Evolutionary conservation across 176 grass and related monocot genomes (phyloP), one percentile per base, ranked within the genome.

Genomic region (Carex kokanica): DNA sequence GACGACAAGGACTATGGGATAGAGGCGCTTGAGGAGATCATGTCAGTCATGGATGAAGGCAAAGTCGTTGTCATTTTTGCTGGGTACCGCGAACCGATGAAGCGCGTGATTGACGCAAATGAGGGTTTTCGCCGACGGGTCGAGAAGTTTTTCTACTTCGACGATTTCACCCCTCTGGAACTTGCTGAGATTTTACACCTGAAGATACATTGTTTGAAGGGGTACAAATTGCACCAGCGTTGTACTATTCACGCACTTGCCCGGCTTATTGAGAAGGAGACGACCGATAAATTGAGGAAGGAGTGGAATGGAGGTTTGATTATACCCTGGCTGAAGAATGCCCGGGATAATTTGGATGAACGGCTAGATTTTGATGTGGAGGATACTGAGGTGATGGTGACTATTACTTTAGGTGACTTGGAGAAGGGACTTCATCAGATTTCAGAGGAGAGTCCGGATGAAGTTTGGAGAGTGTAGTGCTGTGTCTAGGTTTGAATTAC

Each of bases 21-120:
- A 81, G 96, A 99, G 84, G 96, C 96, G 54, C 74, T 99, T 83
- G 96, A 99, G 89, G 96, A 99, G 85, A 99, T 99, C 65, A 99
- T 99, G 93, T 95, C 93, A 16, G 88, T 99, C 38, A 99, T 99
- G 96, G 96, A 99, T 78, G 88, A 85, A 83, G 91, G 89, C 27
- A 99, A 95, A 83, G 67, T 99, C 34, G 89, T 93, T 31, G 87
- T 99, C 56, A 85, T 99, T 87, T 99, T 99, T 87, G 93, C 93
- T 36, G 96, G 96, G 32, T 99, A 99, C 83, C 91, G 78, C 14
- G 86, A 99, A 74, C 96, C 89, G 49, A 99, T 99, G 96, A 95
- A 93, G 82, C 96, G 89, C 34, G 86, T 99, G 74, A 99, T 99
- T 7, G 14, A 88, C 25, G 94, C 96, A 1, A 99, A 99, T 9